Conservation (phyloP, 306 rosid species). For the Heteromeles arbutifolia region DNA sequence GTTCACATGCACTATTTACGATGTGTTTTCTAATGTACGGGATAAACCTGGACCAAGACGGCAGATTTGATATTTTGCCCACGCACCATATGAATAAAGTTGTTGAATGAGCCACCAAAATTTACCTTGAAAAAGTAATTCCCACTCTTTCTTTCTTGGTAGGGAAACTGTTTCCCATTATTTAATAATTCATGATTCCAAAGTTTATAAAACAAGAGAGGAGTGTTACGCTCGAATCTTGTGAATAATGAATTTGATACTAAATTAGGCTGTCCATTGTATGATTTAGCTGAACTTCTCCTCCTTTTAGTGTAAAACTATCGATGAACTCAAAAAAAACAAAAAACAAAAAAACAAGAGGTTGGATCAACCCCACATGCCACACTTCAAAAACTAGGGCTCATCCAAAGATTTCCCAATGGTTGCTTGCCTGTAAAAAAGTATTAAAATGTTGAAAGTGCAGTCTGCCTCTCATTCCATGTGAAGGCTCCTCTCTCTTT, state of each 20-base stretch:
- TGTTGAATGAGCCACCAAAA: conserved; percentile 2
- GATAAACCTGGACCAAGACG: not conserved
- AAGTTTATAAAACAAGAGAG: conserved; percentile 22
- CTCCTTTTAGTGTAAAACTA: no score
- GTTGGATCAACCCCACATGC: conserved; percentile 44
- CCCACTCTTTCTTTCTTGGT: conserved; percentile 7
- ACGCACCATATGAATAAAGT: not conserved
- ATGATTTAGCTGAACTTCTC: no score
- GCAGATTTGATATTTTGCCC: not conserved
- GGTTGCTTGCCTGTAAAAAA: not conserved
- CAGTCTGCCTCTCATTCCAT: conserved; percentile 21
- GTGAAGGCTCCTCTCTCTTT: conserved; percentile 12
- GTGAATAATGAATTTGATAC: no score
- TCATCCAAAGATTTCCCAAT: conserved; percentile 1
- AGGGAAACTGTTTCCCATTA: conserved; percentile 21
- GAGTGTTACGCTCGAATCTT: not conserved
- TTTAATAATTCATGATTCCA: conserved; percentile 11
- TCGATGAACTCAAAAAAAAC: no score
- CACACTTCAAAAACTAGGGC: conserved; percentile 1
- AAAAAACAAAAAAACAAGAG: conserved; percentile 5
- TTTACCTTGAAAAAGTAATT: not conserved
- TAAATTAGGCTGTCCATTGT: no score
- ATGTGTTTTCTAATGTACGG: not conserved
- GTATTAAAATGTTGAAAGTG: no score
- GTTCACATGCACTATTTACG: no score